Evolutionary conservation across 2,329 filamentous ascomycete genomes (phyloP).

Genomic region (Claviceps sp.): DNA sequence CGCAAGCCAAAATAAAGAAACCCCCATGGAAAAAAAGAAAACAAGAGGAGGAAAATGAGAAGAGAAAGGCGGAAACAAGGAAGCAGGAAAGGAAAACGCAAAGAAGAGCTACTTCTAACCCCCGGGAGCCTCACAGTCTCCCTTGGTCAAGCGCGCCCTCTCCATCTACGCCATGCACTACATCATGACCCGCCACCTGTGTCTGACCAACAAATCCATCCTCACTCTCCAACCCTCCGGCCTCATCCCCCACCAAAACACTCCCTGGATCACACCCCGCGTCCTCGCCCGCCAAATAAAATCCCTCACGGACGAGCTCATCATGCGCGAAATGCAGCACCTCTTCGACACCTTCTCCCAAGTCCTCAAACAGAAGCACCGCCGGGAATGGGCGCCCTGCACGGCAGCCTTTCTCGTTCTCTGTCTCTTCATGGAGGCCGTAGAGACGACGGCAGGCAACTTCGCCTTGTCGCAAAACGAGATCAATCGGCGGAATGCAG

Average conservation of each 20-base stretch:
- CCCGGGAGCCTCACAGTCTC: slow-evolving; percentile 17
- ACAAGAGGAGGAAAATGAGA: too few species aligned
- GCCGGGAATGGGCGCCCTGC: slow-evolving; percentile 42
- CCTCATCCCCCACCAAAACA: slow-evolving; percentile 27
- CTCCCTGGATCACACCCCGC: slow-evolving; percentile 34
- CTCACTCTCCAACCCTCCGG: slow-evolving; percentile 26
- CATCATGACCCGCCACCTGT: slow-evolving; percentile 41
- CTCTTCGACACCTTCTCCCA: slow-evolving; percentile 40
- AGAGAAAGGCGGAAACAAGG: neutral
- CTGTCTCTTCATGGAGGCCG: slow-evolving; percentile 45
- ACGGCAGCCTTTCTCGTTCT: slow-evolving; percentile 42
- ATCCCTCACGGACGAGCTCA: slow-evolving; percentile 40
- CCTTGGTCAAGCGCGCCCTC: slow-evolving; percentile 39
- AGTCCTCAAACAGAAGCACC: slow-evolving; percentile 39
- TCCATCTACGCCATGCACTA: slow-evolving; percentile 45
- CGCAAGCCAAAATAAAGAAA: neutral
- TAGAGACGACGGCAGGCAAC: slow-evolving; percentile 38
- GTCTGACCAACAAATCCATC: slow-evolving; percentile 32
- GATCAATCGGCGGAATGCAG: slow-evolving; percentile 27
- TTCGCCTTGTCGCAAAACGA: slow-evolving; percentile 40
- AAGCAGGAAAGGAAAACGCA: neutral
- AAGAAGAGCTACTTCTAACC: neutral
- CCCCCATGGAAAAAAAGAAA: neutral
- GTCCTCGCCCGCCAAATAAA: slow-evolving; percentile 45
- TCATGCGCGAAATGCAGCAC: slow-evolving; percentile 35